Evolutionary conservation across 2,329 filamentous ascomycete species (phyloP).

Genomic region (Rutstroemia sp.): DNA sequence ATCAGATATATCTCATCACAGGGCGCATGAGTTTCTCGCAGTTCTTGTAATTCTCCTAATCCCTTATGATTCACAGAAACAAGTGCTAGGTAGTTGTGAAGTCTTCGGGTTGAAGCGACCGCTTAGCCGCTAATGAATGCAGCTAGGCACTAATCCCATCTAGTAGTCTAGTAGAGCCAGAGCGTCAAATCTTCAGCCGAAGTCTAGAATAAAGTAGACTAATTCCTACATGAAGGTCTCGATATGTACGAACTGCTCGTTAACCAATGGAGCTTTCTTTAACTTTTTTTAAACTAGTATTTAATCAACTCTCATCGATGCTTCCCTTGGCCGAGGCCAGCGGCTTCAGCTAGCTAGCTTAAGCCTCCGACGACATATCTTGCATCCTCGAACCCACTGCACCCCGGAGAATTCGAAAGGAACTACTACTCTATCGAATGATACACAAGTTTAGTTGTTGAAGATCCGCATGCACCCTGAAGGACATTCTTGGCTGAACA

Average conservation of each 20-base stretch:
- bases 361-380: slow-evolving; percentile 6
- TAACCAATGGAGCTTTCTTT: not conserved
- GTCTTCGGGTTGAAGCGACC: not conserved
- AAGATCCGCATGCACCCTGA: not conserved
- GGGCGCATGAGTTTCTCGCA: too few species aligned
- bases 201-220: not conserved
- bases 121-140: not conserved
- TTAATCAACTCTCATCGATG: not conserved
- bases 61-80: too few species aligned
- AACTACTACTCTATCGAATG: too few species aligned
- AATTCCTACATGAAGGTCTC: not conserved
- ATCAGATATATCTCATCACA: too few species aligned
- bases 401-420: too few species aligned
- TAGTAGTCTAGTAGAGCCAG: not conserved
- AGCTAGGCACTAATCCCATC: not conserved
- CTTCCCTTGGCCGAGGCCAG: not conserved
- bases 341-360: not conserved
- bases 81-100: too few species aligned
- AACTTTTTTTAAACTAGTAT: not conserved
- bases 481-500: not conserved
- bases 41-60: too few species aligned
- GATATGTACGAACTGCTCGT: not conserved
- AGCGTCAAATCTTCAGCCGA: not conserved
- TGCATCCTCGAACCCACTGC: not conserved
- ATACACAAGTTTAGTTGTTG: not conserved